Percentiles rank a stretch among this genome's conserved stretches.
Evolutionary conservation across 2,329 filamentous ascomycete species (phyloP).

Genomic region (Massarina eburnea): DNA sequence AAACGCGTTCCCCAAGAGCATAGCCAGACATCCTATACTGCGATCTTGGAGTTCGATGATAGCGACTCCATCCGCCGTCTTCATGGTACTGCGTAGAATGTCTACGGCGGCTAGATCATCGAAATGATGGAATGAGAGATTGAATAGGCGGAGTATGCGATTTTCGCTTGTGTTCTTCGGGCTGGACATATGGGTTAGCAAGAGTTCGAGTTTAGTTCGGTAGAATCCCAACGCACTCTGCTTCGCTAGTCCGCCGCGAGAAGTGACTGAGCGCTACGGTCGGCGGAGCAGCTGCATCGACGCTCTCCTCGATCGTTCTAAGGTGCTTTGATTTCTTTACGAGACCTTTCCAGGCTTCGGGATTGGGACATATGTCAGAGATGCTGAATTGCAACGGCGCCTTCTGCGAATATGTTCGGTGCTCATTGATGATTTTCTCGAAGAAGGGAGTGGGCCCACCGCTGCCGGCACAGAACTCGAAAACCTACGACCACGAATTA

Average conservation of each 20-base stretch:
- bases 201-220: background rate
- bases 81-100: conserved; percentile 65
- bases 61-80: conserved; percentile 67
- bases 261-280: conserved; percentile 23
- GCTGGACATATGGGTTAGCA: background rate
- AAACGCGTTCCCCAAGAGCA: conserved; percentile 42
- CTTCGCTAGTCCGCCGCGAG: background rate
- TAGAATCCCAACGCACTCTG: background rate
- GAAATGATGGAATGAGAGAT: conserved; percentile 77
- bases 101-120: conserved; percentile 61
- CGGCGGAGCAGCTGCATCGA: conserved; percentile 67
- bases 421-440: conserved; percentile 34
- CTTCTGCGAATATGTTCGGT: conserved; percentile 16
- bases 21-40: conserved; percentile 22
- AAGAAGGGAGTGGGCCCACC: conserved; percentile 67
- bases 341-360: conserved; percentile 38
- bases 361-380: conserved; percentile 44
- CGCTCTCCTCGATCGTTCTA: conserved; percentile 52
- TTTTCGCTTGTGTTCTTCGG: background rate
- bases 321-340: conserved; percentile 5
- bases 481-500: conserved; percentile 46
- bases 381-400: conserved; percentile 42
- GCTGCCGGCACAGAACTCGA: conserved; percentile 76
- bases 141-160: conserved; percentile 69
- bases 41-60: conserved; percentile 78